Base-by-base conservation (phyloP, 805 yeast species). In the Saccharomycopsis sp. region DNA sequence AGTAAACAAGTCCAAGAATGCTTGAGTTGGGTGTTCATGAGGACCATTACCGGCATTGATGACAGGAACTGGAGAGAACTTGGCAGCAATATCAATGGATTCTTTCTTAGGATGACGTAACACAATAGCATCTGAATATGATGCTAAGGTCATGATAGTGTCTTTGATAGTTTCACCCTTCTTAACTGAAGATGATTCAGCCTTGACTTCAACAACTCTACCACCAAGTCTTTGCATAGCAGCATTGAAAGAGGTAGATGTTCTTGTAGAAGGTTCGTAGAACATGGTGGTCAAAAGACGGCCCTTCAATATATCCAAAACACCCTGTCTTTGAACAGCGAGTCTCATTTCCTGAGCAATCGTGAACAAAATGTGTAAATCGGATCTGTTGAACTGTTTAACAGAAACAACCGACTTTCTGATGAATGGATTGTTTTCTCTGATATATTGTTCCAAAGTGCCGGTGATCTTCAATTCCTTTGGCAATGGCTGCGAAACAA, bases 161-260 rank as follows among this genome's bases (percentile, higher is more conserved):
- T 94, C 99, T 76, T 93, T 97, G 69, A 94, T 79, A 52, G 97
- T 88, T 79, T 94, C 99, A 65, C 99, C 99, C 80, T 94, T 94
- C 78, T 90, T 89, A 54, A 92, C 97, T 23, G 97, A 89, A n/a
- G 98, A 92, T 38, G 91, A 80, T 64, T 82, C 84, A 61, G 94
- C 87, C 63, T 88, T 80, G 64, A 94, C 87, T 57, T 96, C 82
- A 65, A 96, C 88, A 66, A 91, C 96, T 74, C 97, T 84, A 70
- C 99, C 99, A 73, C 99, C 99, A 67, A 94, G 80, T 77, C 99
- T 88, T 79, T 94, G 98, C 99, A 94, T 94, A 61, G 99, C 99
- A 67, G 97, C 97, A 72, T 94, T 97, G 72, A 96, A 96, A 1
- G 98, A 94, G 22, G 97, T 85, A 19, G 96, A 84, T 38, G 99